Evolutionary conservation across 352 stramenopile genomes (phyloP), one percentile per base, ranked within the genome.

Genomic region (Phytophthora tentaculata): DNA sequence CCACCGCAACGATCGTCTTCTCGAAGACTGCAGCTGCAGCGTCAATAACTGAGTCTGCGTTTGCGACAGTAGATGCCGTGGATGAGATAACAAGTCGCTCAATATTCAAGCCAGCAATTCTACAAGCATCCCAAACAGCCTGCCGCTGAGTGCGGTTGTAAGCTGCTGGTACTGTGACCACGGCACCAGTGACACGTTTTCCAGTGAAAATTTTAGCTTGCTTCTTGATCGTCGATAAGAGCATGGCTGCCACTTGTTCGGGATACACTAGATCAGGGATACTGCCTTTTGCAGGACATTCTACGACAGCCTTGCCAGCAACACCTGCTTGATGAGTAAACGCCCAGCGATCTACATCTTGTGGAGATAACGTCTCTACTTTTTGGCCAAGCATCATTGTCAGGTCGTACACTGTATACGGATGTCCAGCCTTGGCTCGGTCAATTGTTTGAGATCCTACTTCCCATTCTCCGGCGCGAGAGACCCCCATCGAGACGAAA

Each of bases 81-180:
- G 80, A 74, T 5, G 71, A 72, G 12, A 69, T 56, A 0, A 88
- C 43, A n/a, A 85, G 37, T 0, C 53, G 60, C 13, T 70, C 50
- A 10, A 72, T 55, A 10, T 37, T 43, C 10, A 88, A 28, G 1
- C 67, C 69, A 17, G 78, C 77, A 48, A 86, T 86, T 13, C 7
- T 48, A 32, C 74, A 79, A 12, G 80, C 70, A 22, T 85, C 67
- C 2, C 71, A 66, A 45, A 85, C 43, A n/a, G 76, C 71, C 29
- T 71, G 76, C 2, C 76, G 76, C 29, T 86, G 78, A 3, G 76
- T 82, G 29, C 80, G 77, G 45, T 84, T 86, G 29, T 69, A 85
- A n/a, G 52, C 60, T 0, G 55, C 69, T 28, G 80, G 77, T 3
- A 85, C 56, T 2, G 63, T 79, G 1, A 88, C 29, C 3, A 77